These are phyloP conservation scores for Camellia granthamiana DNA, from an alignment of 148 eudicot species.

Conservation along the genomic window DNA sequence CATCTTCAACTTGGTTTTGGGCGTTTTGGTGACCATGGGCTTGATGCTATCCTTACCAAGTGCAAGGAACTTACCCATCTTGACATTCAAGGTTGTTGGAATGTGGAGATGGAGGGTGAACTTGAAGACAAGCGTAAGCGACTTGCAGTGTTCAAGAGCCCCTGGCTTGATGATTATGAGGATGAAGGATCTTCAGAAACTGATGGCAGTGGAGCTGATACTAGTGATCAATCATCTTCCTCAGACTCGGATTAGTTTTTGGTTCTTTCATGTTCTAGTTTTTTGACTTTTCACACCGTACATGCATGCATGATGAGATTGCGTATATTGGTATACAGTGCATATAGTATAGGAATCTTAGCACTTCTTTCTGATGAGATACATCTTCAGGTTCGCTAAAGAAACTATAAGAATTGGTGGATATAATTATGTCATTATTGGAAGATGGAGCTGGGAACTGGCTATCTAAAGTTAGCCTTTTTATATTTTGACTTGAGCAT, in stretches of 20 bases:
- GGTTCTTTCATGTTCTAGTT: not conserved
- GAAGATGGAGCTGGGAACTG: not conserved
- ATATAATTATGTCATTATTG: not conserved
- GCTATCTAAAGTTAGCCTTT: not conserved
- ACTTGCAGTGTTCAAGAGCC: constrained; percentile 8
- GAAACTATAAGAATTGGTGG: not conserved
- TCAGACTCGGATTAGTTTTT: constrained; percentile 1
- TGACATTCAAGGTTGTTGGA: constrained; percentile 24
- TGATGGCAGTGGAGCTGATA: not conserved
- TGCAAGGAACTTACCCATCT: constrained; percentile 25
- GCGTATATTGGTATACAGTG: constrained; percentile 1
- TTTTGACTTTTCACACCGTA: not conserved
- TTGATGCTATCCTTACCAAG: constrained; percentile 13
- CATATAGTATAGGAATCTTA: no score
- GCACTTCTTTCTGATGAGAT: not conserved
- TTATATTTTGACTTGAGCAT: not conserved
- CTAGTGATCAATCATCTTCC: not conserved
- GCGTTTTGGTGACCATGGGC: constrained; percentile 17
- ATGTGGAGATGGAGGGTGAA: constrained; percentile 16
- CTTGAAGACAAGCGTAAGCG: constrained; percentile 11
- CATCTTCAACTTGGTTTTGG: constrained; percentile 21
- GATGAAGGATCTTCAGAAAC: not conserved
- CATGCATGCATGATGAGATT: not conserved
- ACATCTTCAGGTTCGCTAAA: not conserved
- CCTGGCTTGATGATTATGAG: constrained; percentile 18